phyloP scores from a whole-genome alignment of 257 asterid species.

The Rauvolfia tetraphylla region DNA sequence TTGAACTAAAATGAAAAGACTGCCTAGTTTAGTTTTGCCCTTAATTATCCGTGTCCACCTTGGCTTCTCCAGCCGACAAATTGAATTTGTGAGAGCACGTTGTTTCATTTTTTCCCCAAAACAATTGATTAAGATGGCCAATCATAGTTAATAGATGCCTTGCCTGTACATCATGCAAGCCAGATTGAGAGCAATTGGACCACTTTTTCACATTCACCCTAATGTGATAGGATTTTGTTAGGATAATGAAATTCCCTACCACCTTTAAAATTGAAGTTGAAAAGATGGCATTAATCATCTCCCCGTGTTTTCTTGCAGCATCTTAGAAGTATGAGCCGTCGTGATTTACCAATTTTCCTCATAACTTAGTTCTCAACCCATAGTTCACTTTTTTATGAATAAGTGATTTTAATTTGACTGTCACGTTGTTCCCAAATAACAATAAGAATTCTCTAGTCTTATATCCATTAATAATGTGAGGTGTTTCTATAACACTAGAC shows the following conservation, averaged over 20 bases:
- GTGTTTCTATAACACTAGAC: constrained; percentile 7
- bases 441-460: neutral
- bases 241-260: neutral
- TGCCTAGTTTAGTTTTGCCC: constrained; percentile 11
- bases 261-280: no score
- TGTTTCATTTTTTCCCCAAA: neutral
- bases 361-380: no score
- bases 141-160: constrained; percentile 1
- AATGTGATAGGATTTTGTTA: constrained; percentile 1
- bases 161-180: neutral
- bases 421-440: no score
- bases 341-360: no score
- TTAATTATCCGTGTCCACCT: constrained; percentile 6
- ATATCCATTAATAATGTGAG: neutral
- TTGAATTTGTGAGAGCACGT: neutral
- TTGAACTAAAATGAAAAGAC: constrained; percentile 21
- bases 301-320: no score
- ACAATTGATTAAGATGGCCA: neutral
- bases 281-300: neutral
- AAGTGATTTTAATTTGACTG: no score
- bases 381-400: no score
- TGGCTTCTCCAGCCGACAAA: neutral
- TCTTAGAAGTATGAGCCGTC: no score
- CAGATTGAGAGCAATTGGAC: neutral
- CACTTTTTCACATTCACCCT: neutral